Evolutionary conservation across 2,329 filamentous ascomycete genomes (phyloP), one percentile per base, ranked within the genome.

Genomic region (Pyrenochaeta sp.): DNA sequence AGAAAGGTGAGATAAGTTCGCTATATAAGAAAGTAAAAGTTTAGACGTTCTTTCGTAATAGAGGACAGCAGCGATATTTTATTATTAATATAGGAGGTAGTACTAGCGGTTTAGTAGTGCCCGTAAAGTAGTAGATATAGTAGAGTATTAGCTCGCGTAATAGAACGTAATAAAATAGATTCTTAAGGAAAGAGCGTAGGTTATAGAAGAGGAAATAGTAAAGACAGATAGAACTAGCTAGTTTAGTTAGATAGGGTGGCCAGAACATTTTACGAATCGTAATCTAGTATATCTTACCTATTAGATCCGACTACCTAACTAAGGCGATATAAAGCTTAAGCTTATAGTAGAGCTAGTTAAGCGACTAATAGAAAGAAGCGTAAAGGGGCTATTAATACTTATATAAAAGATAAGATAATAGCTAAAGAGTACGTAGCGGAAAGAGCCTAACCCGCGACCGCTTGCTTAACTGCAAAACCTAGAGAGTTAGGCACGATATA

Each of bases 381-480:
- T 40, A 21, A 40, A 14, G 12, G 17, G 47, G 21, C 43, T 58
- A 43, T 39, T 39, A 45, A 58, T 32, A 21, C 50, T 58, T 49
- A 39, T 20, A 15, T 32, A 30, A 12, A 40, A 58, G 30, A 45
- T 31, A 42, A 30, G 29, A 18, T 50, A 33, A 14, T 58, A 31
- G 54, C 43, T 58, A 30, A 18, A 33, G 36, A 58, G 54, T 51
- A 32, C 21, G 36, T 31, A 45, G 41, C 30, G 30, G 30, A 30
- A 17, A 10, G 21, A 51, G 30, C 18, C 35, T 17, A 18, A 58
- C 35, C n/a, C 20, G 21, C 32, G 30, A 47, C 54, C 27, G 15
- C 21, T 54, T 21, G 46, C n/a, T 20, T 33, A 31, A 49, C 62
- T 59, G 20, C 30, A 60, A 44, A 60, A 60, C 56, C 44, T 33